Evolutionary conservation across 768 basidiomycete genomes (phyloP), one percentile per base, ranked within the genome.

Genomic region (Sistotremastrum suecicum): DNA sequence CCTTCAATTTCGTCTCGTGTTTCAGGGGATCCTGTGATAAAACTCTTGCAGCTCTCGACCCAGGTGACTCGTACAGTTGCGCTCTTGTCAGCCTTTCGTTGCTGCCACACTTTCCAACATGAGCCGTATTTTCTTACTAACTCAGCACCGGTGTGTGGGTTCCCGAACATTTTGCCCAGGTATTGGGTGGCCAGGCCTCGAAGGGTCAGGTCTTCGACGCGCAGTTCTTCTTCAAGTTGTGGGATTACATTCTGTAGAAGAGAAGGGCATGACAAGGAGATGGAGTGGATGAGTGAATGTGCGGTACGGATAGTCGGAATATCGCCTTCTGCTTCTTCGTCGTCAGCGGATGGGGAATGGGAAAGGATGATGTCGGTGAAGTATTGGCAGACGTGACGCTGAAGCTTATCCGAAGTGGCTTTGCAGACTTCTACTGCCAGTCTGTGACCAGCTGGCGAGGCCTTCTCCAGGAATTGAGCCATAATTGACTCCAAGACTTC

Each of bases 161-260:
- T 50, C 0, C 78, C 78, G 56, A 86, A 94, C 84, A 99, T 94
- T 50, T 82, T 79, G 0, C 91, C 95, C 1, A 98, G 71, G 0
- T 78, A 81, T 53, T 84, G 76, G 0, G 90, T 90, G n/a, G 83
- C 86, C 51, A 95, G 75, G 10, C 76, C 54, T 34, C 95, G 74
- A 3, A 91, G 66, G 32, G 72, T 68, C 2, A 78, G 56, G 35
- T 84, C 75, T 51, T 88, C 85, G 3, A 82, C 79, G 28, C 78
- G 76, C 4, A 97, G 69, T 55, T 95, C 89, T 51, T 91, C 85
- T 58, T 94, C 91, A 11, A 98, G 75, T 47, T 90, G 84, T 0
- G 94, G 92, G 29, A 98, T 80, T 41, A 97, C 90, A 59, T 84
- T 89, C 56, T 86, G 79, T 1, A 98, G 67, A 9, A 97, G 67